Percentiles rank a stretch among this genome's conserved stretches.
Conservation (phyloP, 1,139 yeast species). For the Nakaseomyces kungkrabaensis region DNA sequence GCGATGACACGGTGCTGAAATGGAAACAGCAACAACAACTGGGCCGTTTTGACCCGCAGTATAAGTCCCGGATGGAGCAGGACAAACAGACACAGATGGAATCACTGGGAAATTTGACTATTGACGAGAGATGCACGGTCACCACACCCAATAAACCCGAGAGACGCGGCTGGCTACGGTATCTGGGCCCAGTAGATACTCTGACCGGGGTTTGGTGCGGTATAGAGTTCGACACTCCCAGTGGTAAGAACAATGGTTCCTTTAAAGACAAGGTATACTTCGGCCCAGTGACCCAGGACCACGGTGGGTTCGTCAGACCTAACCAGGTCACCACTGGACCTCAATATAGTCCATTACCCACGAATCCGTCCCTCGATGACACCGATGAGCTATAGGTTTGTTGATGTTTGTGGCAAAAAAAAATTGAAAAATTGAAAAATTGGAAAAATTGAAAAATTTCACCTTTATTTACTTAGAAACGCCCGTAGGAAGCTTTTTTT, state of each 20-base stretch:
- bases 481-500: too few relatives aligned
- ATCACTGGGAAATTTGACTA: not conserved
- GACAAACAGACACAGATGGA: constrained; percentile 1
- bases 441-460: not conserved
- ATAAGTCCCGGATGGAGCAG: constrained; percentile 23
- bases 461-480: too few relatives aligned
- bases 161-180: constrained; percentile 60
- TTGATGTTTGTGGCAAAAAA: not conserved
- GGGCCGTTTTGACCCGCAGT: constrained; percentile 60
- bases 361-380: not conserved
- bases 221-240: constrained; percentile 57
- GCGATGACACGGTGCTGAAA: constrained; percentile 50
- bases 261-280: constrained; percentile 60
- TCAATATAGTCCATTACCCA: constrained; percentile 14
- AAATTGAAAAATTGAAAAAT: not conserved
- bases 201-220: constrained; percentile 64
- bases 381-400: not conserved
- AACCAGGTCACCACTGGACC: constrained; percentile 19
- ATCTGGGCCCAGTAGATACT: constrained; percentile 55
- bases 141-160: constrained; percentile 15
- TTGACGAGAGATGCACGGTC: not conserved
- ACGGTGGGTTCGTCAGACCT: constrained; percentile 59
- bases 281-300: constrained; percentile 37
- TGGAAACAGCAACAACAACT: constrained; percentile 62
- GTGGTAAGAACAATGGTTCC: constrained; percentile 77